Percentiles rank a stretch among this genome's conserved stretches.
phyloP scores from a whole-genome alignment of 2,329 filamentous ascomycete genomes.

The Claviceps quebecensis region DNA sequence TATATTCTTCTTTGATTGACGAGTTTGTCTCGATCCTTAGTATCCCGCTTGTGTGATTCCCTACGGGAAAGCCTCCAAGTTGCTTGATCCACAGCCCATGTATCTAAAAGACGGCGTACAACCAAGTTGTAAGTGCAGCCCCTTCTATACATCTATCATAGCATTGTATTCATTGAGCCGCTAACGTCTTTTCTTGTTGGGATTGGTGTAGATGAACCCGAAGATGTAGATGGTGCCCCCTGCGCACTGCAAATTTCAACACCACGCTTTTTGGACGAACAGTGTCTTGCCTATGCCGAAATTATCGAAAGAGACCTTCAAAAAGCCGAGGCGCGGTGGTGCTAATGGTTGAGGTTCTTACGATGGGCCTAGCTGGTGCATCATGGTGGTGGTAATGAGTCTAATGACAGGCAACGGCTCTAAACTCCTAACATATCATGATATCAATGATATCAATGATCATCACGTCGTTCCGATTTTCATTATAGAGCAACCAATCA shows the following conservation, averaged over 20 bases:
- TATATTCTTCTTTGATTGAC: background rate
- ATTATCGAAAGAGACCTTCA: constrained; percentile 3
- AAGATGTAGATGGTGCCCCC: constrained; percentile 26
- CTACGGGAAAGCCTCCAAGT: constrained; percentile 21
- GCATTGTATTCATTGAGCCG: too few relatives aligned
- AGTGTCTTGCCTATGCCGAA: constrained; percentile 18
- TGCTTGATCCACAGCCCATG: constrained; percentile 4
- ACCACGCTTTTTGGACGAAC: constrained; percentile 32
- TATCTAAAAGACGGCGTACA: constrained; percentile 1
- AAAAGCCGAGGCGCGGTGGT: background rate
- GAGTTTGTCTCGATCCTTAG: constrained; percentile 13
- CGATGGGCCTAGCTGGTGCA: background rate
- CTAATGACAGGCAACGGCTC: too few relatives aligned
- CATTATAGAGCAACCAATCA: too few relatives aligned
- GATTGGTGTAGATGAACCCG: constrained; percentile 22
- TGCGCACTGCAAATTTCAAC: constrained; percentile 32
- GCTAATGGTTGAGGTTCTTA: background rate
- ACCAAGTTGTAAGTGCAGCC: background rate
- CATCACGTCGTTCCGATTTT: too few relatives aligned
- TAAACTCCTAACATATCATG: too few relatives aligned
- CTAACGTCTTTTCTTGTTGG: too few relatives aligned
- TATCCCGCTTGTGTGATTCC: constrained; percentile 37
- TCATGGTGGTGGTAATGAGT: background rate
- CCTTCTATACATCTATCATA: too few relatives aligned
- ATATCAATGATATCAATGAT: too few relatives aligned